A percentile compares a stretch with the other conserved stretches of the same genome.
Evolutionary conservation across 2,329 filamentous ascomycete genomes (phyloP).

Genomic region (Moelleriella libera): DNA sequence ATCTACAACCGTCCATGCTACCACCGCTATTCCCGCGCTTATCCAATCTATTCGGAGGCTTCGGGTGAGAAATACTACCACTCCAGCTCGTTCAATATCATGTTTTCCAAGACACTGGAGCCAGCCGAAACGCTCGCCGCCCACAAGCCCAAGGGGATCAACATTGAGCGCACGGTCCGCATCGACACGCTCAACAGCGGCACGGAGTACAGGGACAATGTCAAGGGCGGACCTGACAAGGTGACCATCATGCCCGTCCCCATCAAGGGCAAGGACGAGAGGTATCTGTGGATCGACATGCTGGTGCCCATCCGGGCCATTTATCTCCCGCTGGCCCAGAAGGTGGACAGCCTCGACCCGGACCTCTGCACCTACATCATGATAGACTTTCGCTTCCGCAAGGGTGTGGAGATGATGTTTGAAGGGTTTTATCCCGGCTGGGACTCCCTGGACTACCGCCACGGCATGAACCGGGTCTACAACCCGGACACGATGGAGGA

Average conservation of each 20-base stretch:
- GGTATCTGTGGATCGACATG: not conserved
- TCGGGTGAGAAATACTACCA: not conserved
- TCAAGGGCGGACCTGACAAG: not conserved
- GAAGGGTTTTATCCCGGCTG: not conserved
- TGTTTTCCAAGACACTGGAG: not conserved
- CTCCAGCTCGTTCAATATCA: not conserved
- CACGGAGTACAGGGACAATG: not conserved
- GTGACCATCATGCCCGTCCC: not conserved
- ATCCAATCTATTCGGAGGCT: not conserved
- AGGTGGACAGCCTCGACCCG: not conserved
- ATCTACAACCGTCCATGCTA: not conserved
- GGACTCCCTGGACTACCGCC: not conserved
- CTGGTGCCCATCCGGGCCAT: not conserved
- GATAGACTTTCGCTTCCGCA: not conserved
- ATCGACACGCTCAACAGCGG: not conserved
- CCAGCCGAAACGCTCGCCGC: not conserved
- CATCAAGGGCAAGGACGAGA: not conserved
- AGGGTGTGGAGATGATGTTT: not conserved
- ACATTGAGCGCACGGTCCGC: not conserved
- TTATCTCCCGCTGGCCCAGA: not conserved
- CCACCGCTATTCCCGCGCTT: not conserved
- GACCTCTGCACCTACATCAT: not conserved
- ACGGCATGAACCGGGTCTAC: not conserved
- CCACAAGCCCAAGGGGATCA: not conserved
- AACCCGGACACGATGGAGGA: not conserved